Base-by-base conservation (phyloP, 2,329 filamentous ascomycete species). In the Aspergillus tamarii region DNA sequence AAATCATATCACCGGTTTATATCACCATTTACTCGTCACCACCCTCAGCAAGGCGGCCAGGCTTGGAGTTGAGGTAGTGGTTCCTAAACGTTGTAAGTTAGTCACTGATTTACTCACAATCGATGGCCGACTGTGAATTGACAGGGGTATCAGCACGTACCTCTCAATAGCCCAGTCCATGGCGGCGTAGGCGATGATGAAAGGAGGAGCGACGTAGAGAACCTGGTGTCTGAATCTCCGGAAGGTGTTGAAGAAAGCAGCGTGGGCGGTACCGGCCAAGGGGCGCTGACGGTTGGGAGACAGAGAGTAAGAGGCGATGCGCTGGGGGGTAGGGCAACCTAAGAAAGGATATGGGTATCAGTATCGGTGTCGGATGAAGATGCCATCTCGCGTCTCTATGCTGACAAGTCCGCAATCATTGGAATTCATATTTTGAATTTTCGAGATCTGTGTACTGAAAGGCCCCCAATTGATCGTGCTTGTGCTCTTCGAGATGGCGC, bases 161-260 rank as follows among this genome's bases (percentile, higher is more conserved):
- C 89, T 88, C 83, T 97, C 89, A 75, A 88, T 90, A 70, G 95
- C 94, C 95, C 95, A 99, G 78, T 91, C 83, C 90, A 98, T 91
- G 70, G 88, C 77, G 77, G 89, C 88, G 84, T 98, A 99, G 70
- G 87, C 93, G 71, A 85, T 80, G 68, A 95, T 74, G 72, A 97
- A 83, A 45, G 94, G 91, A 64, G 95, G 91, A 30, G 89, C 86
- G 81, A 94, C 89, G 87, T 94, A 99, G 72, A 98, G 88, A 72
- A 96, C 88, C 85, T 98, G 95, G 72, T 86, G 81, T 79, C 89
- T 89, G 82, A 91, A 91, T 75, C 95, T 89, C 81, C 95, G 90
- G 87, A 91, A 96, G 73, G 88, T 90, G 88, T 99, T 99, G 90
- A 98, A 98, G 84, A 98, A 83, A 76, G 94, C 94, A 71, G 90